Conservation (phyloP, 805 yeast species). For the Candida ipomoeae region DNA sequence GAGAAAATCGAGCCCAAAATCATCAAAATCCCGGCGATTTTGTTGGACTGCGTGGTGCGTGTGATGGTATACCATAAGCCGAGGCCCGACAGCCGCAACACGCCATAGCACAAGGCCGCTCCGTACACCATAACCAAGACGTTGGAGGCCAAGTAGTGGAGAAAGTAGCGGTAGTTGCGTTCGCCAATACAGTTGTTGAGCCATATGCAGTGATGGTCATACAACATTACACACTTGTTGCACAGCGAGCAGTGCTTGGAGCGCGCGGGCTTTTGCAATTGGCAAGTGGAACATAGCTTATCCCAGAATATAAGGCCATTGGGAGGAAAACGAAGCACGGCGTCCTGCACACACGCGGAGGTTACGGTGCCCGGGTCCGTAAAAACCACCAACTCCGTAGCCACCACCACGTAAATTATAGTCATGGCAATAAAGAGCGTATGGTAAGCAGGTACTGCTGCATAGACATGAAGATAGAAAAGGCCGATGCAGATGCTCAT, state of each 20-base stretch:
- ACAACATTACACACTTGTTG: constrained; percentile 43
- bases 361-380: constrained; percentile 41
- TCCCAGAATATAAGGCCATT: constrained; percentile 54
- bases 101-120: constrained; percentile 25
- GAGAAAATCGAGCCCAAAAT: constrained; percentile 43
- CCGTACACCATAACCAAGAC: constrained; percentile 39
- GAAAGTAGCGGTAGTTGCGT: constrained; percentile 59
- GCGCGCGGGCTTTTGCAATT: constrained; percentile 49
- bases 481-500: constrained; percentile 31
- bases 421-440: constrained; percentile 26
- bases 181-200: constrained; percentile 72
- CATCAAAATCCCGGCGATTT: constrained; percentile 40
- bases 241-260: constrained; percentile 67
- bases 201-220: constrained; percentile 65
- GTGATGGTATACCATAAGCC: constrained; percentile 23
- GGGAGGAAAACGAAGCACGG: constrained; percentile 23
- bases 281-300: constrained; percentile 47
- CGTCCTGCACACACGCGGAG: constrained; percentile 10
- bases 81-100: not conserved
- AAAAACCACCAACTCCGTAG: constrained; percentile 38
- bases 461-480: constrained; percentile 30
- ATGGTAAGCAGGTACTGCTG: constrained; percentile 16
- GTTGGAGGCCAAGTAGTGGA: constrained; percentile 48
- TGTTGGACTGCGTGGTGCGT: constrained; percentile 28
- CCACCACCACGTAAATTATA: constrained; percentile 27